Percentiles rank a stretch among this genome's conserved stretches.
Evolutionary conservation across 805 yeast genomes (phyloP).

Genomic region (Cyberlindnera lachancei): DNA sequence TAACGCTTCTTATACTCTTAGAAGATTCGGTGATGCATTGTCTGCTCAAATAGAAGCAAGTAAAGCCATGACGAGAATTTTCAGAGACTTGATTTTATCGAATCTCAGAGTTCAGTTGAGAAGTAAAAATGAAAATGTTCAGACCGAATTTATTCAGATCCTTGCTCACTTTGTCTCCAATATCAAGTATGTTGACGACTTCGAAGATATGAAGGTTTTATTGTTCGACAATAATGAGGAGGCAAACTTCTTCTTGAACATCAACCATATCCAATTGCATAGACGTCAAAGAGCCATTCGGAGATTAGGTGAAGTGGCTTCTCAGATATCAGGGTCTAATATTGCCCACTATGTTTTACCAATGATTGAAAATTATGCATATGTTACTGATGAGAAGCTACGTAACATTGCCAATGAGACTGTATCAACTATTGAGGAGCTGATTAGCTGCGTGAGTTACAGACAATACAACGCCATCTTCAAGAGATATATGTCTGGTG

Average conservation of each 20-base stretch:
- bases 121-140: constrained; percentile 48
- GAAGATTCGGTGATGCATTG: constrained; percentile 52
- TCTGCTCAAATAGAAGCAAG: constrained; percentile 18
- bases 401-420: constrained; percentile 63
- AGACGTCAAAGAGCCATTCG: constrained; percentile 81
- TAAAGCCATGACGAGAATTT: constrained; percentile 28
- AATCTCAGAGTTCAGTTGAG: constrained; percentile 61
- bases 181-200: constrained; percentile 37
- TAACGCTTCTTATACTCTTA: constrained; percentile 60
- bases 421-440: constrained; percentile 47
- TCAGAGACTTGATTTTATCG: constrained; percentile 56
- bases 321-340: constrained; percentile 42
- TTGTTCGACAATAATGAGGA: constrained; percentile 68
- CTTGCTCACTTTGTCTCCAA: constrained; percentile 54
- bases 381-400: constrained; percentile 47
- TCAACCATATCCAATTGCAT: constrained; percentile 77
- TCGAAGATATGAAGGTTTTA: constrained; percentile 61
- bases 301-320: constrained; percentile 45
- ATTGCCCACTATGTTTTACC: constrained; percentile 81
- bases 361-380: constrained; percentile 72
- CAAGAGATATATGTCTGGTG: constrained; percentile 52
- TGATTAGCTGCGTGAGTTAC: constrained; percentile 60
- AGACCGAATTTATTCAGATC: constrained; percentile 63
- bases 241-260: constrained; percentile 69
- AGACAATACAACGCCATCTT: constrained; percentile 72